phyloP scores from a whole-genome alignment of 2,329 filamentous ascomycete species.

The Graphium sp. region DNA sequence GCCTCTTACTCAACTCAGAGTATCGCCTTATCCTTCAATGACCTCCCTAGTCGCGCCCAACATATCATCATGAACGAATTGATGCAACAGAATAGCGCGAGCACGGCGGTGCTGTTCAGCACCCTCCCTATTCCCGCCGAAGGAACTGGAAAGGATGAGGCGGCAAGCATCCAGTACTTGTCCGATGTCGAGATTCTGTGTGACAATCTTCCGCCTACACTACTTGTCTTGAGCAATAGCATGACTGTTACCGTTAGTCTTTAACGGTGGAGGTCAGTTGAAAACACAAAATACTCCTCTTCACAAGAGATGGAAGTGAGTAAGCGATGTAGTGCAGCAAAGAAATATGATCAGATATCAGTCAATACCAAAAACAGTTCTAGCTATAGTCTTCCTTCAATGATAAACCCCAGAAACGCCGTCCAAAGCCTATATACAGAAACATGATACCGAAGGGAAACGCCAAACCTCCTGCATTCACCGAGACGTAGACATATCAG shows the following conservation, averaged over 20 bases:
- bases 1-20: conserved; percentile 40
- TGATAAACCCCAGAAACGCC: too few species aligned
- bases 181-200: conserved; percentile 66
- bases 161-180: conserved; percentile 56
- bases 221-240: conserved; percentile 73
- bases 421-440: too few species aligned
- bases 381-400: too few species aligned
- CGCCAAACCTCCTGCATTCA: too few species aligned
- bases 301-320: conserved; percentile 4
- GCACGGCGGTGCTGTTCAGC: conserved; percentile 67
- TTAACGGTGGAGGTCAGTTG: conserved; percentile 16
- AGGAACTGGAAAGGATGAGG: conserved; percentile 55
- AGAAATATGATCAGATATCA: too few species aligned
- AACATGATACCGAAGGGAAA: too few species aligned
- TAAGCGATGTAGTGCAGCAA: conserved; percentile 2
- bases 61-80: conserved; percentile 78
- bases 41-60: conserved; percentile 68
- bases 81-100: conserved; percentile 47
- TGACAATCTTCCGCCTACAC: conserved; percentile 54
- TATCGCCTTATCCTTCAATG: conserved; percentile 66
- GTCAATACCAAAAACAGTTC: too few species aligned
- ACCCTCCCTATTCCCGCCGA: conserved; percentile 69
- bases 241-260: conserved; percentile 77
- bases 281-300: too few species aligned
- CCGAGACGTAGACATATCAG: too few species aligned